Base-by-base conservation (phyloP, 2,329 filamentous ascomycete genomes). In the Penicillium sp. region DNA sequence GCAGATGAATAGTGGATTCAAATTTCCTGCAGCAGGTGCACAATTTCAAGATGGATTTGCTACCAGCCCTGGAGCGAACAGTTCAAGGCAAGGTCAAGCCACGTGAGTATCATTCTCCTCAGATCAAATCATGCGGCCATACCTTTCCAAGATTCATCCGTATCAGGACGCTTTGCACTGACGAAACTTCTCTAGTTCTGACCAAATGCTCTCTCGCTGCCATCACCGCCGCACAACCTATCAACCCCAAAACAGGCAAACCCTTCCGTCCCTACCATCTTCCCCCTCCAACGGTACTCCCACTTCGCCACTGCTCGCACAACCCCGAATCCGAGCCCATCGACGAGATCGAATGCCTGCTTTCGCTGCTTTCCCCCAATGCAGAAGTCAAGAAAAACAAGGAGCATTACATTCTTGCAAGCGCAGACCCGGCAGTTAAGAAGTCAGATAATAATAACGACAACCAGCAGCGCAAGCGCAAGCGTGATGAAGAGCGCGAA, bases 1-100 rank as follows among this genome's bases (percentile, higher is more conserved):
- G 37, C 37, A 39, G 46, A 56, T 39, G 58, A 63, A 66, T 67
- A 86, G 87, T 97, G 61, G 93, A 96, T 73, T 90, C 91, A 59
- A 87, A 92, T 64, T 91, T 98, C 68, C 85, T 98, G 53, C 84
- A 86, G 70, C 91, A 96, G 73, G 88, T 92, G 22, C 86, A 89
- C 65, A 85, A 86, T 51, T 95, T 90, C 80, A 95, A 94, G 70
- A 96, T 97, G 89, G 90, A 96, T 62, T 81, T 97, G n/a, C 80
- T 90, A 51, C 83, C 85, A 39, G 86, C 89, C 22, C 80, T 97
- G 33, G 86, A 93, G 72, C 85, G 90, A 59, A 95, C 92, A n/a
- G 81, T 96, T 3, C 91, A 96, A 71, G 93, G 91, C 61, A 85
- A 91, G 74, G 87, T 92, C 67, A 96, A 95, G 78, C 89, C 91